Evolutionary conservation across 192 early-diverging fungal genomes (phyloP), one percentile per base, ranked within the genome.

Genomic region (Coemansia sp.): DNA sequence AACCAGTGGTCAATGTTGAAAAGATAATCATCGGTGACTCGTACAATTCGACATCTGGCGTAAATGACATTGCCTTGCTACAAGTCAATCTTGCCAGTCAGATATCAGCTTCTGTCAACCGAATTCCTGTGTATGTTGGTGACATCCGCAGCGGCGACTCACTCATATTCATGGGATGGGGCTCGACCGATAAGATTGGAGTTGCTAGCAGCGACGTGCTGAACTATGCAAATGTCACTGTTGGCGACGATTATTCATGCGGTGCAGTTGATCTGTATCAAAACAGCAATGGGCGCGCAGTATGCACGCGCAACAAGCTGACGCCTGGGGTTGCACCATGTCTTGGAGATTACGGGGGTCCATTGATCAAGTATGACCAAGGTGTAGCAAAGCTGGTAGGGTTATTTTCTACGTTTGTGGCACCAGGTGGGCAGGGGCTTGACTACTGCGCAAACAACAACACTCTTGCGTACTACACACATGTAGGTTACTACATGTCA

Each of bases 101-200:
- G 8, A 46, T 69, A 24, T 78, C 76, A 20, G 22, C 36, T 20
- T 58, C 31, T 2, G 70, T 78, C 6, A 72, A 72, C 54, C 53
- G 76, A 51, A 68, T 78, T 11, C 76, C 76, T 0, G 65, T 78
- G 4, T 70, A 78, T 29, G 54, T 66, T 32, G 76, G 76, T 51
- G 62, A 66, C 30, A 31, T 78, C 20, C 27, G 69, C 22, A 67
- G 54, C 20, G 67, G 63, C 21, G 70, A 78, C 46, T 69, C 66
- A 51, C 70, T 78, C 11, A 66, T 63, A 1, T 65, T 71, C 23
- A 69, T 78, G 67, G 76, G 76, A 33, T 78, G 76, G 76, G 76
- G 76, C 4, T 69, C 71, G 17, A 55, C 71, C 5, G 39, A 78
- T 21, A 53, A 61, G 63, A 67, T 72, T 59, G 70, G 76, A 31